Percentiles rank a stretch among this genome's conserved stretches.
Conservation (phyloP, 495 filamentous ascomycete genomes). For the Neurospora sp. region DNA sequence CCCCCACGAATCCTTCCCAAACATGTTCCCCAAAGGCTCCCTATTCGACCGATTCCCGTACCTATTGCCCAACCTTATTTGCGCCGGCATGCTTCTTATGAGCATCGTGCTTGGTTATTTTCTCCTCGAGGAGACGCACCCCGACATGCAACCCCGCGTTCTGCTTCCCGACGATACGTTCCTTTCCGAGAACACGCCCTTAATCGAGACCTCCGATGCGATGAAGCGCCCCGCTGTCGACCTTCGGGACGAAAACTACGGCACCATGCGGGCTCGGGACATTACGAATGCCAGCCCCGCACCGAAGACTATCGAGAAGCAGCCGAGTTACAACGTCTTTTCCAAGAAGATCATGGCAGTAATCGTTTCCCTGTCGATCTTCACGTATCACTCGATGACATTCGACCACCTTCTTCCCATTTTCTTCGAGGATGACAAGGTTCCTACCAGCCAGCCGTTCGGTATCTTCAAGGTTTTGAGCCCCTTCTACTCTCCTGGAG, state of each 20-base stretch:
- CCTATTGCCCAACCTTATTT: conserved; percentile 71
- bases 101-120: conserved; percentile 66
- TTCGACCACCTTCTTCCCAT: conserved; percentile 79
- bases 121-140: conserved; percentile 70
- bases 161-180: conserved; percentile 42
- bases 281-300: conserved; percentile 28
- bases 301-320: conserved; percentile 21
- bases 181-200: conserved; percentile 52
- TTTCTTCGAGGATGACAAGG: conserved; percentile 63
- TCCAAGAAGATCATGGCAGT: conserved; percentile 58
- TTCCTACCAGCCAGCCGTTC: conserved; percentile 9
- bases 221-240: conserved; percentile 61
- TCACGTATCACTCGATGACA: conserved; percentile 82
- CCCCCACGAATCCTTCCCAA: conserved; percentile 58
- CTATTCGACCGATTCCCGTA: conserved; percentile 73
- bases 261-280: conserved; percentile 57
- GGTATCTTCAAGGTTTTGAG: conserved; percentile 12
- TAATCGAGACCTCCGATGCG: conserved; percentile 60
- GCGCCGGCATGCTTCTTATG: conserved; percentile 57
- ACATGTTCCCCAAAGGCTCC: conserved; percentile 48
- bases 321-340: conserved; percentile 38
- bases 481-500: conserved; percentile 55
- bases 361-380: conserved; percentile 63
- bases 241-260: conserved; percentile 64
- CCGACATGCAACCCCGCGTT: conserved; percentile 58